Evolutionary conservation across 352 stramenopile genomes (phyloP).

Genomic region (Globisporangium polare): DNA sequence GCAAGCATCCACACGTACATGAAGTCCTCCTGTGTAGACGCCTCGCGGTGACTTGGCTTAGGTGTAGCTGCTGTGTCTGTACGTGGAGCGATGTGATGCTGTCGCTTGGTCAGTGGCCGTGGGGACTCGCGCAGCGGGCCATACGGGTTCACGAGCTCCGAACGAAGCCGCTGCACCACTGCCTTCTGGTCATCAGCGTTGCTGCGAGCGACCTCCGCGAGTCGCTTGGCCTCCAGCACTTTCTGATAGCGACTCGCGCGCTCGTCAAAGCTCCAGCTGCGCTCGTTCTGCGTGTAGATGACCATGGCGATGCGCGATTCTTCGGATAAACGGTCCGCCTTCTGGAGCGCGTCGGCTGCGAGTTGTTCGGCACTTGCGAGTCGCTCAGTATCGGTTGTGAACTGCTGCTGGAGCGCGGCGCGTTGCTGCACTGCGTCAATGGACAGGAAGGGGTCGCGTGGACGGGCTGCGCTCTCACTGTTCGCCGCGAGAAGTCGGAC

Average conservation of each 20-base stretch:
- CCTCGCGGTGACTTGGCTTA: neutral
- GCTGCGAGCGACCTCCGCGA: conserved; percentile 36
- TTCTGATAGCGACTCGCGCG: conserved; percentile 44
- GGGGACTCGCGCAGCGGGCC: conserved; percentile 9
- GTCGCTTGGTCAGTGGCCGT: conserved; percentile 5
- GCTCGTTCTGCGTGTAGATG: conserved; percentile 52
- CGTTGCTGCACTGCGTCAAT: conserved; percentile 40
- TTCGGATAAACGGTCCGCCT: conserved; percentile 51
- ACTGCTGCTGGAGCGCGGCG: conserved; percentile 24
- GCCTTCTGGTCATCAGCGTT: conserved; percentile 37
- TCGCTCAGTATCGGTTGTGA: conserved; percentile 23
- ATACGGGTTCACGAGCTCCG: conserved; percentile 43
- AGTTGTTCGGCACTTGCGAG: conserved; percentile 26
- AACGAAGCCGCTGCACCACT: conserved; percentile 25
- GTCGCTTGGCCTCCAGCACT: conserved; percentile 48
- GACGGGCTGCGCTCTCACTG: conserved; percentile 13
- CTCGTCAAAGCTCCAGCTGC: conserved; percentile 61
- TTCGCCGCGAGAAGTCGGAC: conserved; percentile 24
- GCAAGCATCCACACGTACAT: conserved; percentile 54
- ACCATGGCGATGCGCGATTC: conserved; percentile 58
- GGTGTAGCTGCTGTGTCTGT: neutral
- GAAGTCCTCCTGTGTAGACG: conserved; percentile 15
- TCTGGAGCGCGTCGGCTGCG: conserved; percentile 25
- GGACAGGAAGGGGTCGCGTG: conserved; percentile 23
- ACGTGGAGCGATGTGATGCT: conserved; percentile 5